Evolutionary conservation across 1,284 basidiomycete species (phyloP), one percentile per base, ranked within the genome.

Genomic region (Cerioporus squamosus): DNA sequence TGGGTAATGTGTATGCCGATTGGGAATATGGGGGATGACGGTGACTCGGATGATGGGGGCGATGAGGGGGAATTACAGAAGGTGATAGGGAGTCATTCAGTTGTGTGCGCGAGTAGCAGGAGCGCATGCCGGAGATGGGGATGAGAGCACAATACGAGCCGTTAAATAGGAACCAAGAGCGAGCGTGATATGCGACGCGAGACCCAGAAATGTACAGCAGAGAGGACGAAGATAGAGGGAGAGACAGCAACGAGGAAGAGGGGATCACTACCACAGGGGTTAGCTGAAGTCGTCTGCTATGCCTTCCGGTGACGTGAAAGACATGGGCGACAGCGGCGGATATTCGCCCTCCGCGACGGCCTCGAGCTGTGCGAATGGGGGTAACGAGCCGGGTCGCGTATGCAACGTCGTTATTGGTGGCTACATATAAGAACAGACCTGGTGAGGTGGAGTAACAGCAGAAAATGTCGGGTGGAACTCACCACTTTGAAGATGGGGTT

Each of bases 401-500:
- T 68, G 49, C 53, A 57, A 54, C 46, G 78, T 75, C 22, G 83
- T 81, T 65, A 84, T 68, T 70, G 84, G 82, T 59, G 82, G 80
- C 85, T 87, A 71, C 33, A 63, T 70, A 15, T 24, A 7, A 31
- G 29, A 31, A 2, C 20, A 33, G 14, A 31, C 29, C 47, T 39
- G 52, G 53, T 46, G 50, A 44, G 12, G 62, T 61, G 60, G 53
- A 58, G 48, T 53, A 14, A 44, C 24, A 70, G 52, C 58, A 59
- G 40, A 42, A 51, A 47, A 50, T 53, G 40, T 3, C 10, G 12
- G 59, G 67, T 23, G 31, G 42, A n/a, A 79, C 92, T 82, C 75
- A 94, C 93, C 75, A 95, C 92, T 83, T 91, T 88, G 81, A 95
- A 95, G 75, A 94, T 94, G 39, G 93, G 92, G 74, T 95, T 94